phyloP scores from a whole-genome alignment of 148 eudicot species.

The Cornus controversa region DNA sequence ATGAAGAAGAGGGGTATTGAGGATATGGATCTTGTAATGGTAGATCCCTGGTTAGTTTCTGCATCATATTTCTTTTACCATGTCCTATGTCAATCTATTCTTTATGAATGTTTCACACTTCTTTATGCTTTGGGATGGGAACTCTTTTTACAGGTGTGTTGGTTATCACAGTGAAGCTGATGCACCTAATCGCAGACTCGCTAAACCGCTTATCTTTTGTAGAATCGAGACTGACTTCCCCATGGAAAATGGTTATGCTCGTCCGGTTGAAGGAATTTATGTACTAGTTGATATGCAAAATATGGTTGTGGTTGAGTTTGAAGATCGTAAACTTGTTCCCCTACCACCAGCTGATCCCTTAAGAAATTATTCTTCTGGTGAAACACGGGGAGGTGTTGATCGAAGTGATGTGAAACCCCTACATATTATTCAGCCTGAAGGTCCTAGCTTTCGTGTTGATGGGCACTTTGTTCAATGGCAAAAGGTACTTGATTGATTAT shows the following conservation, averaged over 20 bases:
- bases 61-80: neutral
- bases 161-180: conserved; percentile 90
- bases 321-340: conserved; percentile 92
- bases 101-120: neutral
- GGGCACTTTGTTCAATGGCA: conserved; percentile 96
- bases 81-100: neutral
- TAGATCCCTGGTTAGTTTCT: conserved; percentile 81
- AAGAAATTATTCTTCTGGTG: conserved; percentile 93
- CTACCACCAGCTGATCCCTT: conserved; percentile 98
- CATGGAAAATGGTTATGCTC: conserved; percentile 98
- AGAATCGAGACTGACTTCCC: conserved; percentile 98
- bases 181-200: conserved; percentile 91
- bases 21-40: conserved; percentile 98
- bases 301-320: conserved; percentile 94
- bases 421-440: conserved; percentile 87
- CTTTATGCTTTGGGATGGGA: neutral
- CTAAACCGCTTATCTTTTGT: conserved; percentile 92
- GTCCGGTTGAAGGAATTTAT: conserved; percentile 97
- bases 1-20: conserved; percentile 98
- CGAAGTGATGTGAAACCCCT: conserved; percentile 95
- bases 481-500: conserved; percentile 50
- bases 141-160: conserved; percentile 64
- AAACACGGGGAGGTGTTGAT: conserved; percentile 94
- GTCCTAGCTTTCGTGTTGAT: conserved; percentile 92
- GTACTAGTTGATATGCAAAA: conserved; percentile 95